Evolutionary conservation across 805 yeast species (phyloP), one percentile per base, ranked within the genome.

Genomic region (Tetrapisispora fleetii): DNA sequence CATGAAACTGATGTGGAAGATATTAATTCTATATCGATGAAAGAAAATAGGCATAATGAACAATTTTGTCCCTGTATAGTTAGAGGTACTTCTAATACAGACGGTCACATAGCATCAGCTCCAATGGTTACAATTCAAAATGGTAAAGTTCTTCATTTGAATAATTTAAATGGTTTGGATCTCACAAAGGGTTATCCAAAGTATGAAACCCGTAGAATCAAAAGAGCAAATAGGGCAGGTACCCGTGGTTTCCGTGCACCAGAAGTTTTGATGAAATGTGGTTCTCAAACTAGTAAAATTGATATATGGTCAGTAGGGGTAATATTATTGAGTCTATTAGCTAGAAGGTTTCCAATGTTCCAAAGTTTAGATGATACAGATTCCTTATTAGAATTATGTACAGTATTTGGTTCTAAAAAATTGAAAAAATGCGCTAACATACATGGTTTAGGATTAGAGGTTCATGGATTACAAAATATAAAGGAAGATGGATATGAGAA

Each of bases 181-280:
- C 47, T 66, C 5, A 75, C 74, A 13, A 72, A 75, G 65, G 91
- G 96, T 1, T 88, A 85, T 60, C 84, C 89, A 10, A 88, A 87
- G 61, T 86, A 85, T 57, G 99, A 93, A 68, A 78, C 79, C 45
- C 74, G 98, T 57, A 85, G 95, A 0, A 86, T 93, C 1, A 76
- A 95, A 58, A 76, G 99, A 49, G 98, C 98, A 0, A 93, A 93
- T 59, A 80, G 99, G 57, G 99, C 99, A 17, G 97, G 97, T 9
- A 89, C 97, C 1, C 74, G 97, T 57, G 97, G 97, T 0, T 89
- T 89, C 60, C 74, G 97, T 56, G 96, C 97, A 0, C 96, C 96
- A 0, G 97, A 89, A 62, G 96, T 89, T 4, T 69, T 90, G 48
- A 75, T 88, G 67, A 88, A 87, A 62, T 89, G 97, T 65, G 77